Base-by-base conservation (phyloP, 768 basidiomycete species). In the Gautieria morchelliformis region DNA sequence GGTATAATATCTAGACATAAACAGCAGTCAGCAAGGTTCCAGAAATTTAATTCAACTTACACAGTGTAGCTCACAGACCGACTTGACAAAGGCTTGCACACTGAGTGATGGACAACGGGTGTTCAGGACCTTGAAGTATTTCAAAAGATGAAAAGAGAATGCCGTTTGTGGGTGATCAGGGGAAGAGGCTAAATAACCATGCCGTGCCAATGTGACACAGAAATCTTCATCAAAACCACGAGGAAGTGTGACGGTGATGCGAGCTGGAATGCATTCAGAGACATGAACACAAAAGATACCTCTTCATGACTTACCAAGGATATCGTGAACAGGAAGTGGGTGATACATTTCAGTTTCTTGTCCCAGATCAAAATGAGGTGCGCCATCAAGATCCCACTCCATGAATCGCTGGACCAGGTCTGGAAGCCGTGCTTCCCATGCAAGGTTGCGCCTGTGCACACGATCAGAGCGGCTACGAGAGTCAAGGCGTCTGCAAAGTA, bases 21-120 rank as follows among this genome's bases (percentile, higher is more conserved):
- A 55, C n/a, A 58, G 49, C 46, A 19, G 27, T 52, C 3, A 27
- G 27, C 2, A 27, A 27, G 27, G 27, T 2, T 27, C 5, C 49
- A 53, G 32, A 53, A 44, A 35, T 20, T 27, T 14, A 42, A 8
- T 40, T 24, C 33, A 30, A 39, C 58, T 6, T 57, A 65, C 64
- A 35, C 59, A 56, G n/a, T 68, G 62, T 2, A 64, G 37, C 39
- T 65, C 64, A 58, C 65, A 70, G 11, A 70, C 12, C 2, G 64
- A 62, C 47, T 69, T 68, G 9, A 63, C 52, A 40, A 67, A 66
- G 6, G 64, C 62, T 59, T 71, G 63, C 14, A 66, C 49, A 58
- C 67, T 67, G 42, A 69, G 50, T 2, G 22, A 30, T 2, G 33
- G 50, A 37, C 22, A 52, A 19, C 50, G n/a, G 3, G 27, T 37